Evolutionary conservation across 495 filamentous ascomycete species (phyloP), one percentile per base, ranked within the genome.

Genomic region (Penicillium pancosmium): DNA sequence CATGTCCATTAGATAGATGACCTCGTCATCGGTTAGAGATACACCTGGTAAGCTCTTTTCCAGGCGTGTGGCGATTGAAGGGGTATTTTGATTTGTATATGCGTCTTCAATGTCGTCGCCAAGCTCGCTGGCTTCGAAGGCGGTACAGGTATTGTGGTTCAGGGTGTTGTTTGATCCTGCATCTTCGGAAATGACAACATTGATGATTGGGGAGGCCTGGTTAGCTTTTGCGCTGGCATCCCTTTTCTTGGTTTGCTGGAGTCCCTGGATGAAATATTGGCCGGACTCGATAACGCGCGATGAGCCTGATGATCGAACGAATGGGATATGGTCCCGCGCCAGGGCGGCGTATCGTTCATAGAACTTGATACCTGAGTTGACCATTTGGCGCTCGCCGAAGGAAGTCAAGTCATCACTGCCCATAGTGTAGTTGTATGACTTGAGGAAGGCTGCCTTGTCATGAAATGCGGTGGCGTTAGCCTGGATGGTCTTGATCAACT

Each of bases 1-100:
- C 38, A 96, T 74, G 65, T 95, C 92, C 90, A 96, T 93, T 15
- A 96, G 69, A 27, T 76, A 76, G 61, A 90, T 78, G 7, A 85
- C 80, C 11, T 92, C 82, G n/a, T 70, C 43, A 8, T 70, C 59
- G 1, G 81, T 78, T 23, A 96, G 71, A 19, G 84, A 82, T 0
- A 82, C 81, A 3, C 86, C 84, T 0, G 81, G 79, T 1, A 96
- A 77, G 41, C 84, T 73, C 11, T 64, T 49, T 62, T 90, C 88
- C 34, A 95, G 68, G 9, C 90, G 83, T 2, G 74, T 63, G 1
- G 77, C 78, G 53, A 95, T 88, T 4, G 83, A 65, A 0, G 86
- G 82, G 0, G 80, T 72, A 65, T 92, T 91, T 21, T 82, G 70
- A 0, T 73, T 62, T 0, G 73, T 74, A 77, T 84, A 95, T 5